Evolutionary conservation across 2,329 filamentous ascomycete species (phyloP), one percentile per base, ranked within the genome.

Genomic region (Venturia aucupariae): DNA sequence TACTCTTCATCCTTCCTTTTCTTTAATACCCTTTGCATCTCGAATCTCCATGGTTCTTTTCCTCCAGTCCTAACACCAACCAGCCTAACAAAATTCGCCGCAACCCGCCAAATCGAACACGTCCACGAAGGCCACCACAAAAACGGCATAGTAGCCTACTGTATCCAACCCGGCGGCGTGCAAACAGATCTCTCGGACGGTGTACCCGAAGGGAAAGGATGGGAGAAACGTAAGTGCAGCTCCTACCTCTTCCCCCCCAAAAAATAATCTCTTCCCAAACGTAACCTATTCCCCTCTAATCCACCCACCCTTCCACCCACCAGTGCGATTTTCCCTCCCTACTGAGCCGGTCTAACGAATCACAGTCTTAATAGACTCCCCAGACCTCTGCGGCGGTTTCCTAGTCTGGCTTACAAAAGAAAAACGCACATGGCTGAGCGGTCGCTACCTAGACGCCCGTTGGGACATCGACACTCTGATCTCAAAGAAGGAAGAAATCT

Each of bases 121-220:
- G 66, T 82, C 10, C 73, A 75, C 46, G 71, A 70, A 0, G 83
- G 84, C 62, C 71, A 73, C 64, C 67, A 64, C 0, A 64, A n/a
- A 0, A 64, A 70, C 62, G 71, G 72, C 2, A 65, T 74, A 0
- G 66, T 68, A 38, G 68, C 68, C 22, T 65, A 69, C 22, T 66
- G 64, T 8, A 54, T 74, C 13, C 72, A 75, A 65, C 72, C 72
- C 1, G 73, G 73, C 1, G 69, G 66, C 54, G 69, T 75, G 7
- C 30, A 38, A 38, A 73, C 72, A 27, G 67, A 70, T 24, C 27
- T 62, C 24, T 19, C 41, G 19, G 24, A 27, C 27, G 19, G 10
- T 4, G 42, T 65, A 0, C 64, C 64, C 24, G 59, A 65, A 39
- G 64, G 60, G 17, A 65, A 65, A 42, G 44, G 64, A 27, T 61